Evolutionary conservation across 2,329 filamentous ascomycete species (phyloP), one percentile per base, ranked within the genome.

Genomic region (Septoria petroselini): DNA sequence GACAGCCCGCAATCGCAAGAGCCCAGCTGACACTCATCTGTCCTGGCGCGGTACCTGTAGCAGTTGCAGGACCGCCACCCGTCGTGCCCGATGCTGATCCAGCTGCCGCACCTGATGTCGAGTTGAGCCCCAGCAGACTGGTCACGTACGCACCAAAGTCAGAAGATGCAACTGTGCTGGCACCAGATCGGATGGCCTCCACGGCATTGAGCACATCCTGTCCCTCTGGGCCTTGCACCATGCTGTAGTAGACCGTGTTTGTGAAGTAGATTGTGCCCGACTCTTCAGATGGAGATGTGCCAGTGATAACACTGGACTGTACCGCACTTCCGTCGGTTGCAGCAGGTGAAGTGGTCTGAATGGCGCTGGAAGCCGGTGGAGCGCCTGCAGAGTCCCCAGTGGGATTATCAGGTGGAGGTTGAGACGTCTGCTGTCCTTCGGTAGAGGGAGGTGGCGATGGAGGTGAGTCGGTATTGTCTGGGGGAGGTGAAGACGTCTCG

Each of bases 161-260:
- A 12, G 11, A 15, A 33, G 30, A 33, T 15, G 48, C 23, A n/a
- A 29, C 41, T 0, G 41, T 45, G 2, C 40, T 14, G 21, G 38
- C 27, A n/a, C 48, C 48, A 7, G 11, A 6, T 4, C 21, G 14
- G n/a, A 43, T 27, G 3, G 7, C 9, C 2, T 23, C 19, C 8
- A 37, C 9, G 5, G 11, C 41, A 12, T 41, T 14, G 6, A 52
- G 38, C 1, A 46, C 3, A 6, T 35, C 15, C 25, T 45, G 50
- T 14, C 41, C 31, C 2, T n/a, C 34, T 37, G 40, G 40, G 7
- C 31, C 9, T 3, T 41, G n/a, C 2, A 43, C 27, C 40, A 48
- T 48, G 40, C 50, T 52, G 45, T 52, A 52, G 25, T 43, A 52
- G 14, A 52, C 50, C 0, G 50, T 52, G 6, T 52, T 29, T 11